A percentile compares a stretch with the other conserved stretches of the same genome.
phyloP scores from a whole-genome alignment of 2,329 filamentous ascomycete genomes.

The Ophiosphaerella korrae region DNA sequence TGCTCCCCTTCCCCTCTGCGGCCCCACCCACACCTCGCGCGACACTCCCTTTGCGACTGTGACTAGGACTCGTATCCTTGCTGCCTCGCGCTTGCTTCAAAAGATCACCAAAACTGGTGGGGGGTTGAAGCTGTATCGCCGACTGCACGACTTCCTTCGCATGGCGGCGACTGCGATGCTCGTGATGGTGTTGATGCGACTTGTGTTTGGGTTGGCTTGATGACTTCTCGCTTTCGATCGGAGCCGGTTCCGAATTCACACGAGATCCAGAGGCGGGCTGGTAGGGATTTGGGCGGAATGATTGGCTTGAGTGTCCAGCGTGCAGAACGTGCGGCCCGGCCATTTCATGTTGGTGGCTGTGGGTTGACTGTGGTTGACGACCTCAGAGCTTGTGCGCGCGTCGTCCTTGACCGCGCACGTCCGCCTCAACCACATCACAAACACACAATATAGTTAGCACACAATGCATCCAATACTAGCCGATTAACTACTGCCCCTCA shows the following conservation, averaged over 20 bases:
- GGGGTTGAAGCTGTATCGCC: conserved; percentile 51
- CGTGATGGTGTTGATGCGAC: conserved; percentile 36
- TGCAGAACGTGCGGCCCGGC: conserved; percentile 24
- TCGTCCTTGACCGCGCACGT: conserved; percentile 1
- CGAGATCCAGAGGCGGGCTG: conserved; percentile 27
- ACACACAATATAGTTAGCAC: too few species aligned
- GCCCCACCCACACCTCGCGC: conserved; percentile 16
- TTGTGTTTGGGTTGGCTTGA: conserved; percentile 31
- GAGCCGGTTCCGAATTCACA: conserved; percentile 30
- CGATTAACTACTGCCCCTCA: too few species aligned
- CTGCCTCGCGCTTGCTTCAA: conserved; percentile 45
- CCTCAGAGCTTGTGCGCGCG: conserved; percentile 10
- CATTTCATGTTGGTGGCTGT: conserved; percentile 29
- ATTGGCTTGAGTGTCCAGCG: conserved; percentile 17
- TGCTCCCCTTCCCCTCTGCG: conserved; percentile 7
- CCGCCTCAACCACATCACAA: too few species aligned
- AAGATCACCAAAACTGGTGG: conserved; percentile 52
- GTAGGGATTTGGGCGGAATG: conserved; percentile 32
- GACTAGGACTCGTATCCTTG: conserved; percentile 34
- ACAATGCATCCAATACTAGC: too few species aligned
- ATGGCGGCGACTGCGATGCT: conserved; percentile 38
- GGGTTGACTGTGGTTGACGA: conserved; percentile 5
- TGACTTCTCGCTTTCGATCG: conserved; percentile 29
- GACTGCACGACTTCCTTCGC: conserved; percentile 52
- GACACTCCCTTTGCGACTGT: conserved; percentile 37